Evolutionary conservation across 306 rosid genomes (phyloP), one percentile per base, ranked within the genome.

Genomic region (Malus sieversii): DNA sequence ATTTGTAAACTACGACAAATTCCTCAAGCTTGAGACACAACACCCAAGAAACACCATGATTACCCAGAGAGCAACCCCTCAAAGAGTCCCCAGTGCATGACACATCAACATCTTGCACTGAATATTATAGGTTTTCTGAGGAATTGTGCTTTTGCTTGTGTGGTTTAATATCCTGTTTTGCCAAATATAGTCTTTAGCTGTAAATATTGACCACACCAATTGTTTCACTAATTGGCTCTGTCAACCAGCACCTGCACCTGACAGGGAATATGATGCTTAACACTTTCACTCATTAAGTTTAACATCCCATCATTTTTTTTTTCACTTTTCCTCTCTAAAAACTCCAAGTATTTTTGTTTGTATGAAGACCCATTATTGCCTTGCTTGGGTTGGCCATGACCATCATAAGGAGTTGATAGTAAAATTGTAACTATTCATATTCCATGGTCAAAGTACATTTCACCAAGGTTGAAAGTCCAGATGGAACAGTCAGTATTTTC

Each of bases 41-140:
- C 74, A 61, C 74, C 83, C 78, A 75, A 84, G 83, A 78, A 60
- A 55, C 80, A 84, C 55, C 55, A 5, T 79, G 86, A 81, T 79
- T 79, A 48, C 42, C 10, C 42, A 79, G 81, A 76, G 77, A 75
- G 81, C 74, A 75, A 85, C 81, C 78, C 78, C 67, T 85, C 87
- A 79, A 81, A 75, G 55, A 51, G 55, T 51, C 78, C 77, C 72
- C 68, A 66, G 75, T 69, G 77, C 76, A 83, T 83, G 82, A 82
- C 82, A 84, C 65, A 79, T 82, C 86, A 81, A 82, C 85, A 82
- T 86, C 79, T 82, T 73, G 74, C 90, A 85, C 86, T 84, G 87
- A 88, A 91, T 82, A 82, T 73, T 85, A 82, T 79, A 86, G 86
- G 55, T 5, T 78, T 69, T 78, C 78, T 76, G 85, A 77, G 79